Percentiles rank a stretch among this genome's conserved stretches.
These are phyloP conservation scores for Oxytropis ochrocephala DNA, from an alignment of 306 rosid genomes.

Conservation along the genomic window DNA sequence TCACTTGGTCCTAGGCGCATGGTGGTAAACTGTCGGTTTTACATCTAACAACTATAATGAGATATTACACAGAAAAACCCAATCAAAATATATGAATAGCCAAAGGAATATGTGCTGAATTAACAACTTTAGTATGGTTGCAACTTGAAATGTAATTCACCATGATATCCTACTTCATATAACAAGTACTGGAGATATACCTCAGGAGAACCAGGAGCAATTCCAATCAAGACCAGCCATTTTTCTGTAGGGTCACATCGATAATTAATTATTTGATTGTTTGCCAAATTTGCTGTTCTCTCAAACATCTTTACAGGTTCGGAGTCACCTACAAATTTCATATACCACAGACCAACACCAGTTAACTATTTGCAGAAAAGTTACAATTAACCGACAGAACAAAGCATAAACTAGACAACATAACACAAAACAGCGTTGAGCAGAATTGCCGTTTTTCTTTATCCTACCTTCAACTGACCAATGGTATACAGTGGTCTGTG, in stretches of 20 bases:
- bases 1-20: too few relatives aligned
- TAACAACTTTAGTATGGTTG: neutral
- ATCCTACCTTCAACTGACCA: constrained; percentile 93
- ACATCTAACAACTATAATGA: neutral
- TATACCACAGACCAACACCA: constrained; percentile 14
- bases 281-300: constrained; percentile 86
- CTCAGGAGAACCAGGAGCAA: constrained; percentile 99
- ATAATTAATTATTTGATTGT: constrained; percentile 94
- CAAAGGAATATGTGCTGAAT: neutral
- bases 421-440: neutral
- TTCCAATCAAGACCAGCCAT: constrained; percentile 99
- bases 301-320: constrained; percentile 97
- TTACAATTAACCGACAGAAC: constrained; percentile 5
- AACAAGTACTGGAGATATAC: constrained; percentile 35
- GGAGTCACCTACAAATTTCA: constrained; percentile 64
- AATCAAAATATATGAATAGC: neutral
- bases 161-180: neutral
- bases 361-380: constrained; percentile 18
- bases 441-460: constrained; percentile 13
- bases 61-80: neutral
- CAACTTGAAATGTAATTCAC: constrained; percentile 12
- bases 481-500: constrained; percentile 88
- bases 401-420: neutral
- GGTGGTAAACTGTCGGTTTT: neutral
- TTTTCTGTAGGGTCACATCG: constrained; percentile 97